phyloP scores from a whole-genome alignment of 495 filamentous ascomycete genomes.

The Hypoxylon rickii region DNA sequence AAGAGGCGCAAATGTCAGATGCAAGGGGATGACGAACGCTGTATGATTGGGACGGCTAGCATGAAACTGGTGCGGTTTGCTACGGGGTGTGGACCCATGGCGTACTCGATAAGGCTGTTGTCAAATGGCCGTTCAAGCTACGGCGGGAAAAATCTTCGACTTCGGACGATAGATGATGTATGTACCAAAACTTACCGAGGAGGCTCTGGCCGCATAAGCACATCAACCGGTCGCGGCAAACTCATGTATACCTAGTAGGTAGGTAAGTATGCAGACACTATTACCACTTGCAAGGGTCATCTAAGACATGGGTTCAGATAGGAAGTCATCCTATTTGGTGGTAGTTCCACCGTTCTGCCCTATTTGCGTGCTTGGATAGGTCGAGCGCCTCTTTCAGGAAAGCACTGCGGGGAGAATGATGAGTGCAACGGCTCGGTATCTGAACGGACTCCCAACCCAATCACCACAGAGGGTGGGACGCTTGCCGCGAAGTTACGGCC shows the following conservation, averaged over 20 bases:
- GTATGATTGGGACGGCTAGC: conserved; percentile 30
- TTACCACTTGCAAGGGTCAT: conserved; percentile 35
- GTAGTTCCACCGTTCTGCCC: conserved; percentile 22
- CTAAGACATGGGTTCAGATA: conserved; percentile 35
- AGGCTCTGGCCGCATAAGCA: conserved; percentile 33
- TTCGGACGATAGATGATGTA: conserved; percentile 17
- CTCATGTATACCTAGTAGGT: conserved; percentile 18
- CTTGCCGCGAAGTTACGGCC: conserved; percentile 35
- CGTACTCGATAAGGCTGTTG: conserved; percentile 32
- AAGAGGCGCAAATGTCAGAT: conserved; percentile 34
- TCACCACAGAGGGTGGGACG: conserved; percentile 21
- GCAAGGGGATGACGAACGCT: conserved; percentile 22
- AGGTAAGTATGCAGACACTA: conserved; percentile 30
- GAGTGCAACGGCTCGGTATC: conserved; percentile 38
- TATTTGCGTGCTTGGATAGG: conserved; percentile 31
- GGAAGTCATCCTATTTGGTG: conserved; percentile 37
- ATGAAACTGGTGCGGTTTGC: conserved; percentile 13
- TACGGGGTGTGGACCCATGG: conserved; percentile 25
- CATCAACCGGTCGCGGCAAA: conserved; percentile 33
- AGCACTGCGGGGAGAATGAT: conserved; percentile 34
- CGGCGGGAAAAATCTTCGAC: conserved; percentile 18
- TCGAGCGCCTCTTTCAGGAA: conserved; percentile 38
- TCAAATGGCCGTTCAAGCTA: conserved; percentile 24
- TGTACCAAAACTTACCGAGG: conserved; percentile 27
- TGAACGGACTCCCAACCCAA: conserved; percentile 32